Base-by-base conservation (phyloP, 345 rosid genomes). In the Streptanthus diversifolius region DNA sequence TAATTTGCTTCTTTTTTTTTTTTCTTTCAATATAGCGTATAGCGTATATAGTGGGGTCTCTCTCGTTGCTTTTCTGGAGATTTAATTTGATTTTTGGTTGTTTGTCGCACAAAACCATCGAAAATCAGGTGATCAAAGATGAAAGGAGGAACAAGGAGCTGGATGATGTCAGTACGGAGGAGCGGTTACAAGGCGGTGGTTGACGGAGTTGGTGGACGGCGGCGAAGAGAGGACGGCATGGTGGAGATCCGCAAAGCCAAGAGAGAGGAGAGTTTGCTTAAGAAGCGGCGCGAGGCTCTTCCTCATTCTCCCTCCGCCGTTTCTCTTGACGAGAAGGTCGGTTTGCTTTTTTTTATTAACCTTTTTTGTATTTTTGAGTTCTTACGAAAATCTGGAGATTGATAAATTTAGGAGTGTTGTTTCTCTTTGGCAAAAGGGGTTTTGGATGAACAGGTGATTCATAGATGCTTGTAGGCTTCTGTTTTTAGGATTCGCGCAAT, bases 201-300 rank as follows among this genome's bases (percentile, higher is more conserved):
- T 33, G 68, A 77, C 63, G 80, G 76, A 25, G 40, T 21, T 10
- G 67, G 61, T 1, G 80, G 76, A 71, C 63, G 80, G 7, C 72
- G 76, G 21, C 54, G 80, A 65, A 77, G 80, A 70, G 80, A 77
- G 39, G 76, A 71, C 2, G 76, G 65, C 25, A 64, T 77, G 80
- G 68, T 77, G 13, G 72, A 64, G 68, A 77, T 77, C 55, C 76
- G 80, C 5, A 77, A 77, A 64, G 76, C 80, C 5, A 77, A 77
- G 40, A 43, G 76, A 64, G 80, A 77, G 14, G 80, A 77, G 72
- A 70, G 60, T 14, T 71, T 77, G 72, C 76, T 70, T 49, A 77
- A 77, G 76, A 77, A 77, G 43, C 80, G 72, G 2, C 76, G 80
- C 41, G 80, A 77, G 47, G 40, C 56, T 77, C 61, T 49, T 76